These are phyloP conservation scores for Pholiota microspora DNA, from an alignment of 768 basidiomycete species.

Conservation along the genomic window DNA sequence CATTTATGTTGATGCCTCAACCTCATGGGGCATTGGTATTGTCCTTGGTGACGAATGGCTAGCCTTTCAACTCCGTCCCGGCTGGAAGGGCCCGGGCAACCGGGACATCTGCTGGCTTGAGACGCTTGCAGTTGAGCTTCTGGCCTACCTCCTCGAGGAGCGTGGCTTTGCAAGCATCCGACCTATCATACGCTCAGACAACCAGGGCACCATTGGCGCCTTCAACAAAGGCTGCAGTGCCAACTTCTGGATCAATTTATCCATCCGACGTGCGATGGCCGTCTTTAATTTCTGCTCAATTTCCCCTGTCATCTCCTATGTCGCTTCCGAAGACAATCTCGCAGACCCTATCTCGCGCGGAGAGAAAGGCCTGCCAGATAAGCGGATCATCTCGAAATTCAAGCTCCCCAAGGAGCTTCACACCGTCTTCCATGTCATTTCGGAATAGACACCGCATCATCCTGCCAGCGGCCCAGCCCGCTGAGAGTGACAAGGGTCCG, in stretches of 20 bases:
- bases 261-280: slow-evolving; percentile 20
- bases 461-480: not conserved
- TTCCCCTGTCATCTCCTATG: slow-evolving; percentile 18
- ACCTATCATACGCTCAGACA: slow-evolving; percentile 30
- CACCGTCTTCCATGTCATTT: slow-evolving; percentile 12
- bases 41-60: not conserved
- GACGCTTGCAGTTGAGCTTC: not conserved
- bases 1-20: slow-evolving; percentile 31
- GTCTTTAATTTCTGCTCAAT: not conserved
- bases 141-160: not conserved
- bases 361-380: slow-evolving; percentile 6
- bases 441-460: not conserved
- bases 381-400: slow-evolving; percentile 2
- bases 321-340: slow-evolving; percentile 24
- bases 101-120: not conserved
- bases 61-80: not conserved
- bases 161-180: slow-evolving; percentile 4
- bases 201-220: slow-evolving; percentile 32
- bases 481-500: not conserved
- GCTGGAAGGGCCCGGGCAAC: slow-evolving; percentile 1
- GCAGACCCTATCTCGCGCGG: slow-evolving; percentile 28
- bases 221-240: slow-evolving; percentile 27
- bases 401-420: slow-evolving; percentile 16
- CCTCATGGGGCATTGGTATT: slow-evolving; percentile 26
- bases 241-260: slow-evolving; percentile 28